Conservation (phyloP, 1,284 basidiomycete genomes). For the Naganishia cerealis region DNA sequence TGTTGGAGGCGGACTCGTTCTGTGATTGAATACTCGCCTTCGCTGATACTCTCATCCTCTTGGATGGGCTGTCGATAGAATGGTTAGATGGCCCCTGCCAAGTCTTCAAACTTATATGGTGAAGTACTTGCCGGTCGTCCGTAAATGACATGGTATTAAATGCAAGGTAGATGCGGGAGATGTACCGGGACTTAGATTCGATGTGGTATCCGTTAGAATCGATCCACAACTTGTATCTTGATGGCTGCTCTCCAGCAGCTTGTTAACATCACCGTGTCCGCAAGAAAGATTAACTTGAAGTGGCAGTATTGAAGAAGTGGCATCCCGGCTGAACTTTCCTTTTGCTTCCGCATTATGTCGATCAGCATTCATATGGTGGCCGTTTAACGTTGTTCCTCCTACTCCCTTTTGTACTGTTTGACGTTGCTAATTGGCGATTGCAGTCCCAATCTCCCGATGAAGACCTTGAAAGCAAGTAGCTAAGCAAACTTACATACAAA, state of each 20-base stretch:
- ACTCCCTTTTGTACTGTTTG: too few species aligned
- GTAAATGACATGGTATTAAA: not conserved
- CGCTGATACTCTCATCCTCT: conserved; percentile 7
- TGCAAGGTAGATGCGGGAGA: not conserved
- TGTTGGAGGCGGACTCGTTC: not conserved
- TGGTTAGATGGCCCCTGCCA: not conserved
- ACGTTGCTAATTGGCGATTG: too few species aligned
- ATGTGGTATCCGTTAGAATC: too few species aligned
- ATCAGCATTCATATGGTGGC: too few species aligned
- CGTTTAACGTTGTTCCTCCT: too few species aligned
- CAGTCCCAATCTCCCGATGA: too few species aligned
- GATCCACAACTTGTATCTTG: too few species aligned
- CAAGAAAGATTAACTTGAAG: not conserved
- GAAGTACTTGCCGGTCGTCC: not conserved
- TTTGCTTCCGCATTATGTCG: not conserved
- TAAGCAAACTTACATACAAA: too few species aligned
- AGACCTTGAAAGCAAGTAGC: too few species aligned
- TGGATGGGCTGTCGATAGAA: not conserved
- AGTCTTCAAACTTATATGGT: not conserved
- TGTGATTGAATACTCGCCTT: not conserved
- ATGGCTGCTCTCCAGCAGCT: not conserved
- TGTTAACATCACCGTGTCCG: not conserved
- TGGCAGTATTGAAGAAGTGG: not conserved
- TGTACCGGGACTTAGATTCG: too few species aligned
- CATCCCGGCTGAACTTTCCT: not conserved